Conservation (phyloP, 2,329 filamentous ascomycete species). For the Talaromyces sp. region DNA sequence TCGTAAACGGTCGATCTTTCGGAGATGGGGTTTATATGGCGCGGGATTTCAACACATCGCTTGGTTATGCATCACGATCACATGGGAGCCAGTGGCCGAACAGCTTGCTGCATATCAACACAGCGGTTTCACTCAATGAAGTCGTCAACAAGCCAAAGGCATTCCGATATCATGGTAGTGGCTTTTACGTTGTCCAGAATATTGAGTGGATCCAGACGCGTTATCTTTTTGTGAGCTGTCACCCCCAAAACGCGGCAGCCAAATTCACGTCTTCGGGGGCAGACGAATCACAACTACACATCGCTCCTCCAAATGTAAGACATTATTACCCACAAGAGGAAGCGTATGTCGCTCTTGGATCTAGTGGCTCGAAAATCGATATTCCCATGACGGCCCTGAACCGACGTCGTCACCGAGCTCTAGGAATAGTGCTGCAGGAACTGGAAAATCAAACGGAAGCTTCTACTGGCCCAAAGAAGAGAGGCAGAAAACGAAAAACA, state of each 20-base stretch:
- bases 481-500: slow-evolving; percentile 5
- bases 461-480: background rate
- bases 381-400: slow-evolving; percentile 50
- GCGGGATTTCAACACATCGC: slow-evolving; percentile 51
- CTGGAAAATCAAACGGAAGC: background rate
- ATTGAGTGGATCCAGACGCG: slow-evolving; percentile 86
- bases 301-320: background rate
- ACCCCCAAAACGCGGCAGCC: background rate
- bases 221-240: slow-evolving; percentile 63
- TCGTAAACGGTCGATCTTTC: slow-evolving; percentile 60
- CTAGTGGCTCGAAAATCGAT: slow-evolving; percentile 28
- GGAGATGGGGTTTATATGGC: slow-evolving; percentile 83
- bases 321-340: slow-evolving; percentile 34
- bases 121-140: slow-evolving; percentile 72
- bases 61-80: slow-evolving; percentile 38
- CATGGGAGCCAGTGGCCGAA: slow-evolving; percentile 53
- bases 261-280: background rate
- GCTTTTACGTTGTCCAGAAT: slow-evolving; percentile 64
- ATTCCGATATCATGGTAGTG: slow-evolving; percentile 50
- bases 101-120: slow-evolving; percentile 55
- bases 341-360: slow-evolving; percentile 34
- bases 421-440: background rate
- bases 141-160: slow-evolving; percentile 66
- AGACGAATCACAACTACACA: background rate
- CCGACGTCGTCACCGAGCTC: slow-evolving; percentile 33